These are phyloP conservation scores for Trichoderma brevicompactum DNA, from an alignment of 2,329 filamentous ascomycete species.

Conservation along the genomic window DNA sequence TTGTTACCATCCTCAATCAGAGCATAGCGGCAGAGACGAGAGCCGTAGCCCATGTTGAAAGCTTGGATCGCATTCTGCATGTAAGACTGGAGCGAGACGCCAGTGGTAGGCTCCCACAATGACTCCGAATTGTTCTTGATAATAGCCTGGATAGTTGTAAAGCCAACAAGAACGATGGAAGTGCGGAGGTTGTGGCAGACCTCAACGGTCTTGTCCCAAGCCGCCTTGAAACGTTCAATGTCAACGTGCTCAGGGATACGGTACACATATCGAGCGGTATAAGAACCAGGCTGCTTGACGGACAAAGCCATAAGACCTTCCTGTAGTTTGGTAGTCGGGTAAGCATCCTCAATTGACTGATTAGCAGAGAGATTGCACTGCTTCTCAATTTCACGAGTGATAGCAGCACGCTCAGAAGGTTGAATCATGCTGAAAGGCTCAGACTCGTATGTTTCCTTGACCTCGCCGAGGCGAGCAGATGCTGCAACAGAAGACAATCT, in stretches of 20 bases:
- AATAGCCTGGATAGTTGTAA: conserved; percentile 2
- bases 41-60: conserved; percentile 29
- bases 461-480: background rate
- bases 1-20: conserved; percentile 16
- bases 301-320: conserved; percentile 23
- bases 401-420: background rate
- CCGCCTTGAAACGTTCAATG: conserved; percentile 7
- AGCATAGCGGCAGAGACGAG: conserved; percentile 30
- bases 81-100: conserved; percentile 5
- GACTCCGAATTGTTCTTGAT: background rate
- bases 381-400: conserved; percentile 7
- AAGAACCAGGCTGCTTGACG: conserved; percentile 26
- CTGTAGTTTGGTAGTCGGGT: conserved; percentile 20
- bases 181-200: conserved; percentile 25
- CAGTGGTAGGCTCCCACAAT: background rate
- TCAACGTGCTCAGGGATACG: conserved; percentile 18
- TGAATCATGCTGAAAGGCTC: conserved; percentile 21
- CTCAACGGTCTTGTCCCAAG: conserved; percentile 24
- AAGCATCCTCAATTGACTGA: conserved; percentile 26
- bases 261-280: conserved; percentile 24
- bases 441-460: background rate
- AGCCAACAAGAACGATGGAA: conserved; percentile 25
- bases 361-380: conserved; percentile 21
- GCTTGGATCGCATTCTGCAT: conserved; percentile 1
- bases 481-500: conserved; percentile 10